phyloP scores from a whole-genome alignment of 106 monocot genomes.

The Dactylorhiza incarnata region DNA sequence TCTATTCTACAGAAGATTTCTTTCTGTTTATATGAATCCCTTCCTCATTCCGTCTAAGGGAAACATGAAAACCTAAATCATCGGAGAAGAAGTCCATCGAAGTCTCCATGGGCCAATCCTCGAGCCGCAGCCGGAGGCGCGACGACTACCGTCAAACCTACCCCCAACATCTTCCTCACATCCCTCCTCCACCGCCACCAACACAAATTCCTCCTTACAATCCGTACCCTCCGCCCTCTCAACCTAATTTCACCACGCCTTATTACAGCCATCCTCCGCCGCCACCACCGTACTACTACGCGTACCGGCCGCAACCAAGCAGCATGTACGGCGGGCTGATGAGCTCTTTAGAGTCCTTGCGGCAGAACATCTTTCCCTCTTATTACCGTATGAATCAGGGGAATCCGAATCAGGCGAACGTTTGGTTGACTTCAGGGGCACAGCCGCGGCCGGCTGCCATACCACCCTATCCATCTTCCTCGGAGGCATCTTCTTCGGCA shows the following conservation, averaged over 20 bases:
- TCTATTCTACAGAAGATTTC: background rate
- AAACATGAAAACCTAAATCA: background rate
- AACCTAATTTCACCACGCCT: conserved; percentile 3
- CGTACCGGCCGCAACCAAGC: conserved; percentile 1
- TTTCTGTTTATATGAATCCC: background rate
- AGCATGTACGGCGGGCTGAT: conserved; percentile 2
- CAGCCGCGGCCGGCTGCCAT: background rate
- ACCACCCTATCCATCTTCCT: background rate
- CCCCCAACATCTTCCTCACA: background rate
- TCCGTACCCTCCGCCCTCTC: conserved; percentile 13
- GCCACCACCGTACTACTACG: background rate
- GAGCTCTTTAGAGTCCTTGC: conserved; percentile 7
- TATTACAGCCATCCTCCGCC: conserved; percentile 3
- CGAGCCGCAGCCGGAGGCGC: conserved; percentile 22
- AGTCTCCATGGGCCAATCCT: conserved; percentile 29
- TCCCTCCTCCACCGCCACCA: conserved; percentile 9
- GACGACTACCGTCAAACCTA: background rate
- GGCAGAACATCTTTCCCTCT: background rate
- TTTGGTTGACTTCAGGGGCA: background rate
- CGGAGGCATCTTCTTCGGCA: background rate
- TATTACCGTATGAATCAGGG: background rate
- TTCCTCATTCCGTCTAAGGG: background rate
- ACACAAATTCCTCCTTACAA: conserved; percentile 14
- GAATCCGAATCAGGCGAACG: conserved; percentile 6
- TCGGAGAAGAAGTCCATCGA: background rate